Evolutionary conservation across 1,284 basidiomycete species (phyloP), one percentile per base, ranked within the genome.

Genomic region (Rugiboletus extremiorientalis): DNA sequence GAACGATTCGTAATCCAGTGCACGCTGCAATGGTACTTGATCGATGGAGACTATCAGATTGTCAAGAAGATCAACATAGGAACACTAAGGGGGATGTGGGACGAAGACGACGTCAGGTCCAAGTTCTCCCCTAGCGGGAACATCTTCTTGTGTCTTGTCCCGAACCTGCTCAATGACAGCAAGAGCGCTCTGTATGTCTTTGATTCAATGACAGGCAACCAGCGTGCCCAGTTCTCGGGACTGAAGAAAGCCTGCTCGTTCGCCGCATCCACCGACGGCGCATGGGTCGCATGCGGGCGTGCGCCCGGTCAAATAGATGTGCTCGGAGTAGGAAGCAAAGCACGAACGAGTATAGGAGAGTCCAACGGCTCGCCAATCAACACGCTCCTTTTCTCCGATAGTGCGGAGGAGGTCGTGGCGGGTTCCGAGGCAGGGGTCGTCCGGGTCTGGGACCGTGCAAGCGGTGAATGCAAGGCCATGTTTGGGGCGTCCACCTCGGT

Each of bases 61-160:
- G 10, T 67, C 34, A 68, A 61, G 28, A 49, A 50, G 28, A 31
- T 67, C 0, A 55, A 66, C 25, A 30, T 49, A 28, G 64, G 66
- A 1, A 1, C n/a, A n/a, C n/a, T 56, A 6, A 14, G 25, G 45
- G 16, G 1, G 31, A 6, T 33, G 31, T 25, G 15, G 4, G 20
- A n/a, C 2, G 18, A 40, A 5, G 62, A 50, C 5, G 18, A 55
- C 2, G 20, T 54, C 6, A 37, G 22, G 37, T 52, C 61, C 46
- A 53, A 46, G 36, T 68, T 69, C 11, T 67, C 61, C n/a, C n/a
- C 50, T 3, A 51, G 66, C 18, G 57, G 56, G 9, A 44, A 55
- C 22, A 44, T 56, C 28, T 61, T 64, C 43, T 50, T 50, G 15
- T 52, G 43, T 23, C 36, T 41, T n/a, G 22, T 53, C 20, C 14